Evolutionary conservation across 805 yeast genomes (phyloP), one percentile per base, ranked within the genome.

Genomic region (Wickerhamomyces rabaulensis): DNA sequence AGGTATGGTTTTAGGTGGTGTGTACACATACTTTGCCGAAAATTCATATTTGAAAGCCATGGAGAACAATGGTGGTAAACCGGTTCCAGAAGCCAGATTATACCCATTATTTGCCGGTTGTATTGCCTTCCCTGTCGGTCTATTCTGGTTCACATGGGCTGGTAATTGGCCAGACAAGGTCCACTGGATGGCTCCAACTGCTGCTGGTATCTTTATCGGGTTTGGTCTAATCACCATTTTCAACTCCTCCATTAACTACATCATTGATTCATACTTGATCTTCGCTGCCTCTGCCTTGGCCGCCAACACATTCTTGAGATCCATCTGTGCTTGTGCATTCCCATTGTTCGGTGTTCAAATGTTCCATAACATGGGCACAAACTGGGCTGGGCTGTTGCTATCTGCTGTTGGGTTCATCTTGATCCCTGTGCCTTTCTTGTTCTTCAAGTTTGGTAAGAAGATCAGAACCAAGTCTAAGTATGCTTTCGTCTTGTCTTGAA

Each of bases 81-180:
- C 81, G 26, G 76, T 82, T 17, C 95, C 97, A 0, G 96, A 90
- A 65, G 84, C 82, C 31, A 79, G 96, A 65, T 70, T 90, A 47
- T 79, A 82, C 16, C 81, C 91, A 29, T 79, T 89, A 84, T 76
- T 87, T 66, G 65, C 75, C 39, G 91, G 95, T 27, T 81, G 83
- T 21, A 52, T 87, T 45, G 61, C 75, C 9, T 87, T 90, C 70
- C 84, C 95, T 25, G 70, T 79, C 44, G 96, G 96, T 44, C 69
- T 89, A 51, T 73, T 89, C 58, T 86, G 96, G 96, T 73, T 90
- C 63, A 79, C 87, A 47, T 90, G 96, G 96, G 71, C 92, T 9
- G 96, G 96, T 61, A 76, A 79, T 52, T 90, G 82, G 65, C 82
- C 78, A 42, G 65, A 82, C 31, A 65, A 66, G 39, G 78, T 87